These are phyloP conservation scores for Coniosporium apollinis DNA, from an alignment of 495 filamentous ascomycete species.

Conservation along the genomic window DNA sequence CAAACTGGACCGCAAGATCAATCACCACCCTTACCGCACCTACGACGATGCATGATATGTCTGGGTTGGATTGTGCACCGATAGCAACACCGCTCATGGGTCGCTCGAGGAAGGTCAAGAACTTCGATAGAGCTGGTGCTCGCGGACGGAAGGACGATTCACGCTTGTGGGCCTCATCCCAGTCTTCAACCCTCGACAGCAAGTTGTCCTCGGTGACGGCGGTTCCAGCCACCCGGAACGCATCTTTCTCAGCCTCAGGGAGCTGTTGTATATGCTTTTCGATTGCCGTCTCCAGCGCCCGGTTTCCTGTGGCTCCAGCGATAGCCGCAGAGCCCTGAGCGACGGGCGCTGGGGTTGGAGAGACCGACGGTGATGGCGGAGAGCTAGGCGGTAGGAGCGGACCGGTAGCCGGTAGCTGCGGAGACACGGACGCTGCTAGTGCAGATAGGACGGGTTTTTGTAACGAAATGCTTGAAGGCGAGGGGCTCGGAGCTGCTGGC, in stretches of 20 bases:
- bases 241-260: conserved; percentile 4
- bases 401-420: no score
- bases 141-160: conserved; percentile 2
- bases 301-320: conserved; percentile 1
- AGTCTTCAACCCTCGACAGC: neutral
- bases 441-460: no score
- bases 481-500: no score
- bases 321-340: no score
- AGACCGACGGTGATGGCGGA: no score
- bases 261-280: conserved; percentile 1
- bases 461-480: no score
- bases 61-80: conserved; percentile 3
- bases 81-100: conserved; percentile 4
- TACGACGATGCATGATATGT: conserved; percentile 2
- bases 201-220: neutral
- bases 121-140: conserved; percentile 1
- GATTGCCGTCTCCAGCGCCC: conserved; percentile 2
- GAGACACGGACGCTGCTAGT: no score
- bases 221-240: conserved; percentile 1
- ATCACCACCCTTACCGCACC: conserved; percentile 4
- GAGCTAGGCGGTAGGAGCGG: no score
- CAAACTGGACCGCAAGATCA: conserved; percentile 4
- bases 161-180: conserved; percentile 3
- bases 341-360: no score
- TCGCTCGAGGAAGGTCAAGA: conserved; percentile 2